Evolutionary conservation across 2,329 filamentous ascomycete genomes (phyloP).

Genomic region (Magnaporthales sp.): DNA sequence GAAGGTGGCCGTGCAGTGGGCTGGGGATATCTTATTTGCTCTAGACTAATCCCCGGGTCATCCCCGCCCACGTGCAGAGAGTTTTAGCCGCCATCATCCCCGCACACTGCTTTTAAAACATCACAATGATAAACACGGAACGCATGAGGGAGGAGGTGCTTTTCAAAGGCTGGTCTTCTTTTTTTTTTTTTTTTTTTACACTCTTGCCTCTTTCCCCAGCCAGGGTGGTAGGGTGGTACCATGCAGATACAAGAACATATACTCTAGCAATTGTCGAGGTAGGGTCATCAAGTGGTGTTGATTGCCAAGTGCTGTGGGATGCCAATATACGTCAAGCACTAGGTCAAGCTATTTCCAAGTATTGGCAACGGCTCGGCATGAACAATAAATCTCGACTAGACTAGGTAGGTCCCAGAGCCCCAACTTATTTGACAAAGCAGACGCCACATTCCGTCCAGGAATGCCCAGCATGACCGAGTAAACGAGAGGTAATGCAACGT

Average conservation of each 20-base stretch:
- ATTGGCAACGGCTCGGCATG: not conserved
- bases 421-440: not conserved
- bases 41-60: not conserved
- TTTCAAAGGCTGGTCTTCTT: too few relatives aligned
- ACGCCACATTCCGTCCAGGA: not conserved
- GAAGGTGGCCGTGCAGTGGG: not conserved
- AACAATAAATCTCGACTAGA: not conserved
- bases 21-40: not conserved
- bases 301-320: not conserved
- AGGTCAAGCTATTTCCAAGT: not conserved
- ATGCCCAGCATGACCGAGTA: not conserved
- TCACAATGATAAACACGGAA: not conserved
- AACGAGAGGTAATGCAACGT: not conserved
- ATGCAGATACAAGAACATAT: too few relatives aligned
- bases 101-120: not conserved
- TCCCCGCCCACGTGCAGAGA: not conserved
- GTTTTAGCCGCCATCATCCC: not conserved
- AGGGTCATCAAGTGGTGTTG: not conserved
- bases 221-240: too few relatives aligned
- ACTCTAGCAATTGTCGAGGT: too few relatives aligned
- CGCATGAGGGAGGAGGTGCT: too few relatives aligned
- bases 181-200: too few relatives aligned
- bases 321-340: not conserved
- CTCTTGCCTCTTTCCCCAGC: too few relatives aligned
- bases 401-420: not conserved